phyloP scores from a whole-genome alignment of 1,139 yeast species.

The Suzukiozyma palmioleophila region DNA sequence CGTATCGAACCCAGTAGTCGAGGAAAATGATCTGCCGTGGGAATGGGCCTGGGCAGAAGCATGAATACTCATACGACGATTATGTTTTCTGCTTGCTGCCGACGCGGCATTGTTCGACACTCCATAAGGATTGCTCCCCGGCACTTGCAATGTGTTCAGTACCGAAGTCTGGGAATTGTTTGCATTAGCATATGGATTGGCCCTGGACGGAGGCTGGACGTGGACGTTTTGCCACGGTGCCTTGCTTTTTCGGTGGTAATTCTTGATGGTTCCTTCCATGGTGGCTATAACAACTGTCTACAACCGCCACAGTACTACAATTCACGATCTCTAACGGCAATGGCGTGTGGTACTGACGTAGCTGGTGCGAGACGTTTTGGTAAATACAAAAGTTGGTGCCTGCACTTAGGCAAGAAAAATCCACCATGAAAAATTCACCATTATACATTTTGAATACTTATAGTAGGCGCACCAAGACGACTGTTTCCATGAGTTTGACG shows the following conservation, averaged over 20 bases:
- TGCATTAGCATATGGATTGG: slow-evolving; percentile 36
- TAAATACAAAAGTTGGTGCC: too few relatives aligned
- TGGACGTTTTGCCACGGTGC: slow-evolving; percentile 40
- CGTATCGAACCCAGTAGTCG: slow-evolving; percentile 19
- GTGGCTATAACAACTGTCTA: neutral
- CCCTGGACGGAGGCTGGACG: slow-evolving; percentile 7
- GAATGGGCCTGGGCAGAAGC: slow-evolving; percentile 38
- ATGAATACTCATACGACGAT: slow-evolving; percentile 41
- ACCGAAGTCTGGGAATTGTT: slow-evolving; percentile 6
- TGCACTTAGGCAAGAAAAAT: too few relatives aligned
- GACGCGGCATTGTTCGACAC: slow-evolving; percentile 4
- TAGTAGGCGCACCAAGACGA: too few relatives aligned
- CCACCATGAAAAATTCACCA: too few relatives aligned
- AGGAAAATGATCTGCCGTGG: slow-evolving; percentile 25
- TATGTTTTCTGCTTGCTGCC: slow-evolving; percentile 18
- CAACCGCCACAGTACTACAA: too few relatives aligned
- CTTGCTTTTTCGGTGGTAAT: slow-evolving; percentile 37
- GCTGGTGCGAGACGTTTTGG: too few relatives aligned
- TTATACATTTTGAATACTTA: too few relatives aligned
- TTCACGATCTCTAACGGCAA: too few relatives aligned
- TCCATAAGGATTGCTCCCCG: slow-evolving; percentile 14
- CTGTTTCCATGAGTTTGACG: slow-evolving; percentile 64
- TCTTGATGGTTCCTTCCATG: slow-evolving; percentile 29
- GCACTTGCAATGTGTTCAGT: slow-evolving; percentile 8
- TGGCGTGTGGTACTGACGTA: too few relatives aligned